These are phyloP conservation scores for Colletotrichum sansevieriae DNA, from an alignment of 2,329 filamentous ascomycete species.

Conservation along the genomic window DNA sequence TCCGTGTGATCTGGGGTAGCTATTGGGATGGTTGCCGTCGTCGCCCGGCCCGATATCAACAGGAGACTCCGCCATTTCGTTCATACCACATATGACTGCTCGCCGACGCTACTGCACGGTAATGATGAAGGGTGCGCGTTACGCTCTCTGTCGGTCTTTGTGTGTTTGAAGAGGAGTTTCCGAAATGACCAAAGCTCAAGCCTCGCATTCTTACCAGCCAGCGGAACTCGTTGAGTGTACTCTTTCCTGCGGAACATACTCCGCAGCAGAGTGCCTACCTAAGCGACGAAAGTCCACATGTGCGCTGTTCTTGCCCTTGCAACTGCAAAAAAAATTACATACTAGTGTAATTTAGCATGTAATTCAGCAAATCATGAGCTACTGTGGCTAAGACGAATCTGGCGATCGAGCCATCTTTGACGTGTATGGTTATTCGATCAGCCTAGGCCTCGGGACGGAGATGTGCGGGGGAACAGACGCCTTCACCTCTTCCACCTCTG, in stretches of 20 bases:
- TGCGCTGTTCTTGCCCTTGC: background rate
- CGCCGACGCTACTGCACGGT: constrained; percentile 28
- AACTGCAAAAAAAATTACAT: background rate
- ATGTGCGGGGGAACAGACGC: constrained; percentile 36
- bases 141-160: constrained; percentile 3
- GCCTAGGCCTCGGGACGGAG: constrained; percentile 24
- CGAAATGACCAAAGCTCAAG: constrained; percentile 19
- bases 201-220: background rate
- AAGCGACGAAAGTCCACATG: background rate
- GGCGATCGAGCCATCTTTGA: too few relatives aligned
- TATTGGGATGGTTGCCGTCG: constrained; percentile 24
- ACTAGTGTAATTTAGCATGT: background rate
- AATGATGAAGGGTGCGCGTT: background rate
- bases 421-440: constrained; percentile 36
- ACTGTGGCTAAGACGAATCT: background rate
- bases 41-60: constrained; percentile 40
- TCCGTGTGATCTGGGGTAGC: constrained; percentile 40
- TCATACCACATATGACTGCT: constrained; percentile 16
- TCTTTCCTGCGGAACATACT: too few relatives aligned
- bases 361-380: background rate
- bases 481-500: constrained; percentile 15
- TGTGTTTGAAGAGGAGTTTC: background rate
- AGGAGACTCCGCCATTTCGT: constrained; percentile 40
- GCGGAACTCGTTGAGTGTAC: background rate
- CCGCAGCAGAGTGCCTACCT: background rate